These are phyloP conservation scores for Tetracentron sinense DNA, from an alignment of 164 flowering plant genomes.

Conservation along the genomic window DNA sequence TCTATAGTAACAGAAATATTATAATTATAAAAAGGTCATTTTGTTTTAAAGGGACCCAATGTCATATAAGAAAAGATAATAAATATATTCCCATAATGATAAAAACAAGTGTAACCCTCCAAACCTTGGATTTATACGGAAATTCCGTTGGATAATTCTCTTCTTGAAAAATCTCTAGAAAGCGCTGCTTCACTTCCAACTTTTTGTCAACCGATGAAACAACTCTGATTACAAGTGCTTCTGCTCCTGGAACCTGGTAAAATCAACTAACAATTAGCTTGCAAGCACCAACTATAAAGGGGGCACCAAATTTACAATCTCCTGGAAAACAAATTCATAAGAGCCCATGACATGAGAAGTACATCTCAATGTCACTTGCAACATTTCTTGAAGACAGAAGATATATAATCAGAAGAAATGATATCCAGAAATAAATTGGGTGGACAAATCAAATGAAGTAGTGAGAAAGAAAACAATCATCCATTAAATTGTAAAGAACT, in stretches of 20 bases:
- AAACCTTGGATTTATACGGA: slow-evolving; percentile 21
- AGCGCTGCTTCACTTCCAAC: slow-evolving; percentile 17
- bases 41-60: no score
- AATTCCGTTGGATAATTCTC: slow-evolving; percentile 18
- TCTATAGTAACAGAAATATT: not conserved
- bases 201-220: slow-evolving; percentile 24
- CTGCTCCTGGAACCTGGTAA: slow-evolving; percentile 19
- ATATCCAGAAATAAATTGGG: not conserved
- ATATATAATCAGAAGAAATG: not conserved
- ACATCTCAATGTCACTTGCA: not conserved
- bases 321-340: not conserved
- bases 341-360: not conserved
- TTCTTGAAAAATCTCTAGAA: slow-evolving; percentile 14
- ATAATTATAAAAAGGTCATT: no score
- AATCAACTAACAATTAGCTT: not conserved
- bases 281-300: not conserved
- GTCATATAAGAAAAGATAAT: not conserved
- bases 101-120: not conserved
- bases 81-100: not conserved
- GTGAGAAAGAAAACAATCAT: not conserved
- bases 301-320: not conserved
- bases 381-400: not conserved
- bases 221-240: slow-evolving; percentile 17
- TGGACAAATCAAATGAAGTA: not conserved
- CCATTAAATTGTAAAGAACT: no score